These are phyloP conservation scores for Aspergillus coremiiformis DNA, from an alignment of 495 filamentous ascomycete genomes.

Conservation along the genomic window DNA sequence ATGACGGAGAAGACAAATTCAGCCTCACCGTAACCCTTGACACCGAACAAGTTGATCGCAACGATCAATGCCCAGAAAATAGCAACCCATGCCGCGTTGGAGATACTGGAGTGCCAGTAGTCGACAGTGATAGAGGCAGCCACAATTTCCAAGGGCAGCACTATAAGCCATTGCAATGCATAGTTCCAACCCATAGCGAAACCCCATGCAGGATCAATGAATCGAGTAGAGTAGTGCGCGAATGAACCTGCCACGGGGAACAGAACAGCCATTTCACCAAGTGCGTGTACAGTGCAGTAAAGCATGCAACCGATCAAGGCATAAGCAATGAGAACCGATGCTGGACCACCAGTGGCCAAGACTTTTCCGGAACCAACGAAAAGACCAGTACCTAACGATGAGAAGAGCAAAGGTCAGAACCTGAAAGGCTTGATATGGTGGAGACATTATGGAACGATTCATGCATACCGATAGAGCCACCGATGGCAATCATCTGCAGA, in stretches of 20 bases:
- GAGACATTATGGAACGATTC: background rate
- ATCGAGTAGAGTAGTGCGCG: constrained; percentile 84
- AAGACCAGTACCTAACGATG: constrained; percentile 65
- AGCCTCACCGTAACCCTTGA: constrained; percentile 83
- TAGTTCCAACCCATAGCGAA: constrained; percentile 99
- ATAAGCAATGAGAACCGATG: constrained; percentile 76
- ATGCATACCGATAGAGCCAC: constrained; percentile 77
- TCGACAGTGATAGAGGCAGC: constrained; percentile 82
- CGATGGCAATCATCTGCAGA: constrained; percentile 95
- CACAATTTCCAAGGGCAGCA: constrained; percentile 84
- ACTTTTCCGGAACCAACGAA: constrained; percentile 84
- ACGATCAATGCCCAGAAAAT: constrained; percentile 72
- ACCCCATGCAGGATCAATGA: constrained; percentile 91
- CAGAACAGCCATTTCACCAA: constrained; percentile 86
- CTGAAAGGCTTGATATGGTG: background rate
- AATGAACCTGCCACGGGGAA: constrained; percentile 93
- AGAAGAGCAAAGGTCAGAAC: background rate
- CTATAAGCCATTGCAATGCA: constrained; percentile 85
- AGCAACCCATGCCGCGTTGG: constrained; percentile 75
- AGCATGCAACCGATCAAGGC: constrained; percentile 79
- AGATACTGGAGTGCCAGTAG: constrained; percentile 66
- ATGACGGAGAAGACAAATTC: constrained; percentile 82
- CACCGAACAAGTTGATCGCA: constrained; percentile 76
- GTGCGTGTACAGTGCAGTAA: constrained; percentile 83
- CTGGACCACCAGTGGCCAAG: constrained; percentile 73